Percentiles rank a stretch among this genome's conserved stretches.
Conservation (phyloP, 108 stramenopile genomes). For the Skeletonema menzelii region DNA sequence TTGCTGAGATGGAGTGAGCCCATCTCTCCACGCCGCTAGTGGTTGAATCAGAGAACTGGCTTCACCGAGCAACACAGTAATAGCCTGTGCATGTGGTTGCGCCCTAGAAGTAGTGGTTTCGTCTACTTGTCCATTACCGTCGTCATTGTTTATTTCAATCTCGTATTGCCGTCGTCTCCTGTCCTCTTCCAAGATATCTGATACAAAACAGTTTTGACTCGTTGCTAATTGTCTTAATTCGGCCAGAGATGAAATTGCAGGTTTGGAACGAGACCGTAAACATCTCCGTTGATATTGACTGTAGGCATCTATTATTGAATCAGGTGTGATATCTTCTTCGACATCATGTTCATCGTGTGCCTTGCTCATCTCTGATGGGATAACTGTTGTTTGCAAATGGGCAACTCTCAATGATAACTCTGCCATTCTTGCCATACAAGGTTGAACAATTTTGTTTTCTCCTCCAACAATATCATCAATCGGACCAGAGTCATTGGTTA, state of each 20-base stretch:
- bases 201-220: constrained; percentile 38
- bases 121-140: constrained; percentile 46
- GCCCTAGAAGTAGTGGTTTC: constrained; percentile 22
- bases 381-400: constrained; percentile 27
- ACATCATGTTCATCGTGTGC: constrained; percentile 26
- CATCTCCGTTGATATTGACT: constrained; percentile 68
- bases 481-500: constrained; percentile 10
- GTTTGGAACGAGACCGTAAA: constrained; percentile 69
- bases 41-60: constrained; percentile 78
- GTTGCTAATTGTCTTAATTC: constrained; percentile 50
- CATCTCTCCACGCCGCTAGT: constrained; percentile 69
- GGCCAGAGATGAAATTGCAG: constrained; percentile 57
- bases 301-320: constrained; percentile 47
- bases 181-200: constrained; percentile 41
- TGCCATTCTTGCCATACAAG: constrained; percentile 57
- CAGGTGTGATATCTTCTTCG: constrained; percentile 19
- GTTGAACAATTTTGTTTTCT: constrained; percentile 26
- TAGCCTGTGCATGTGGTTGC: constrained; percentile 63
- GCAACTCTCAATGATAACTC: constrained; percentile 61
- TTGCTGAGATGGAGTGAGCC: constrained; percentile 36
- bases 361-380: background rate
- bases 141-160: constrained; percentile 34
- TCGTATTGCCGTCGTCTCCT: constrained; percentile 28
- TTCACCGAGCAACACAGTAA: constrained; percentile 76
- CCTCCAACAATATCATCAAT: constrained; percentile 13